Base-by-base conservation (phyloP, 2,329 filamentous ascomycete species). In the Shiraia sp. region DNA sequence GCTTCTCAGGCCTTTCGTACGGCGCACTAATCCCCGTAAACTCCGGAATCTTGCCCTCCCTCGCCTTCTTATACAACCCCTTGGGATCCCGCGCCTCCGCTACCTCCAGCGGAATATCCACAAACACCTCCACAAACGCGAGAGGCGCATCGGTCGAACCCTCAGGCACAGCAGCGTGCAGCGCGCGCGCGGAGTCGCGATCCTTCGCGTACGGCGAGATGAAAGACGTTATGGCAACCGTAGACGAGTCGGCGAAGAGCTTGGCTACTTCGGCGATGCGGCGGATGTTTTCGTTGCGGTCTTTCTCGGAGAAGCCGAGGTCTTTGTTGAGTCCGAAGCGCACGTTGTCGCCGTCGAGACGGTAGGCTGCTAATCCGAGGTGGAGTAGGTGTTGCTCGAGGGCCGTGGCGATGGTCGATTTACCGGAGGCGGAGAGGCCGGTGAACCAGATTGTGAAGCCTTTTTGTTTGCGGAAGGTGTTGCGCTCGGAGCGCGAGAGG, bases 361-460 rank as follows among this genome's bases (percentile, higher is more conserved):
- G 85, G 81, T 99, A 99, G 47, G 91, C 88, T 41, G 86, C 77
- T 36, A 93, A 77, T 30, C 86, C 87, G 9, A 89, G 80, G 71
- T 95, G 90, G 41, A 99, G 83, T 24, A 99, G 85, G 72, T 96
- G 90, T 77, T 96, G 92, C 79, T 99, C 93, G 28, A 99, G 87
- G 12, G 93, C 93, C 2, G 90, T 95, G 40, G 93, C 93, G 50
- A 99, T 89, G 44, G 93, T 99, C 37, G 92, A 96, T 76, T 99
- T 99, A 67, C 93, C 93, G 0, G 90, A 96, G 36, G 92, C 93
- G 26, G 89, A 95, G 53, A 99, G 88, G 40, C 93, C 93, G 1
- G 93, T 99, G 68, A 99, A 88, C 93, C 93, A 99, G 75, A 99
- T 86, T 43, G 93, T 99, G 70, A 95, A 86, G 68, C 93, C 93